These are phyloP conservation scores for Nakaseomyces delphensis DNA, from an alignment of 1,139 yeast genomes.

Conservation along the genomic window DNA sequence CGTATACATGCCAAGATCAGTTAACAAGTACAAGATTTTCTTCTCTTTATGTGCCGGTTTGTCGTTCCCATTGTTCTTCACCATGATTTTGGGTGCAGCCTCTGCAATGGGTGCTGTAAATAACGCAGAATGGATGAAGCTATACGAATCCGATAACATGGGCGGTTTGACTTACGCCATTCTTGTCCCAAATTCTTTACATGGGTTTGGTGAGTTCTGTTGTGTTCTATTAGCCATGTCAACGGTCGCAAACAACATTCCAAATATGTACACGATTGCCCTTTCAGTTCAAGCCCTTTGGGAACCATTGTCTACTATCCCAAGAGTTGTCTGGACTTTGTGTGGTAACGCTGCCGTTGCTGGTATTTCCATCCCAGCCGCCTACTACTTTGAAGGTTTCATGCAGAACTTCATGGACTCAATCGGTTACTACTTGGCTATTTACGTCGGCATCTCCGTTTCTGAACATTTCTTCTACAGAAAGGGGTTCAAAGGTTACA, in stretches of 20 bases:
- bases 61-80: conserved; percentile 56
- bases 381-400: conserved; percentile 58
- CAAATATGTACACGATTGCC: conserved; percentile 84
- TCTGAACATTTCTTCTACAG: conserved; percentile 76
- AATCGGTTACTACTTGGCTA: conserved; percentile 83
- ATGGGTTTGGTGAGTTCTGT: conserved; percentile 82
- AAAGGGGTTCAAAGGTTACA: conserved; percentile 52
- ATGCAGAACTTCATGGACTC: conserved; percentile 82
- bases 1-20: conserved; percentile 63
- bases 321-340: conserved; percentile 74
- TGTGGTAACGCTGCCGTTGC: conserved; percentile 64
- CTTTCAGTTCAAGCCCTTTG: conserved; percentile 76
- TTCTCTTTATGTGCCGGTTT: conserved; percentile 55
- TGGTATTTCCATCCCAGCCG: conserved; percentile 83
- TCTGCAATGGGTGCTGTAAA: conserved; percentile 51
- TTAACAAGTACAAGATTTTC: conserved; percentile 51
- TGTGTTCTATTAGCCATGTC: conserved; percentile 74
- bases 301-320: conserved; percentile 60
- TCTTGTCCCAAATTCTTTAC: conserved; percentile 68
- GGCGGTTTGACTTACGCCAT: conserved; percentile 79
- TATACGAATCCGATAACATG: conserved; percentile 38
- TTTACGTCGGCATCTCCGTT: conserved; percentile 61
- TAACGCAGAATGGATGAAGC: conserved; percentile 38
- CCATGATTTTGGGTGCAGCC: conserved; percentile 80
- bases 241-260: conserved; percentile 81